These are phyloP conservation scores for Wickerhamiella domercqiae DNA, from an alignment of 805 yeast genomes.

Conservation along the genomic window DNA sequence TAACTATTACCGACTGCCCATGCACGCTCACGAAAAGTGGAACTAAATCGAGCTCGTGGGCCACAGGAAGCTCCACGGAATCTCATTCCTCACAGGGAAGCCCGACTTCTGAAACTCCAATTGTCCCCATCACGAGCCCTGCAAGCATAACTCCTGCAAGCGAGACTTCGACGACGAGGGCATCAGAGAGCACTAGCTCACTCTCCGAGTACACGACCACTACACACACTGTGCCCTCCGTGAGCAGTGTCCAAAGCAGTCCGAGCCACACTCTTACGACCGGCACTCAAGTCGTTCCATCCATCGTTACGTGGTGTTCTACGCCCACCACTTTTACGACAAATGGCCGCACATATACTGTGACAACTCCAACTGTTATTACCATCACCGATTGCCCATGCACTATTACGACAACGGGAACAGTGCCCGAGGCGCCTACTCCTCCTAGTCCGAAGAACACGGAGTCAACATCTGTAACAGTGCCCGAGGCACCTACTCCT, in stretches of 20 bases:
- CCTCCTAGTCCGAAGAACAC: no score
- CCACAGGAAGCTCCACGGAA: no score
- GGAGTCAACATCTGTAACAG: no score
- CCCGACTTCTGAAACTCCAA: no score
- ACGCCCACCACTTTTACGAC: conserved; percentile 7
- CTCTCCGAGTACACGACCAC: background rate
- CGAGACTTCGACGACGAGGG: background rate
- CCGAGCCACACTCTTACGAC: no score
- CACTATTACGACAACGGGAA: conserved; percentile 4
- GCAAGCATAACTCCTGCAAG: background rate
- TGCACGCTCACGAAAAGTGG: conserved; percentile 7
- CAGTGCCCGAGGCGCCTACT: background rate
- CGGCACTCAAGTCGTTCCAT: conserved; percentile 5
- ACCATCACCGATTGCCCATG: conserved; percentile 14
- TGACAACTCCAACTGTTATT: conserved; percentile 5
- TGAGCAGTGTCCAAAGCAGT: no score
- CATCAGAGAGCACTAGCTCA: no score
- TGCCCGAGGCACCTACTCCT: no score
- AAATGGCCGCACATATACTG: conserved; percentile 7
- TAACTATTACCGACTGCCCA: conserved; percentile 14
- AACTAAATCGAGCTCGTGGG: no score
- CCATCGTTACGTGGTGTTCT: conserved; percentile 5
- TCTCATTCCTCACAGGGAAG: no score
- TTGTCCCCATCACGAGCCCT: background rate
- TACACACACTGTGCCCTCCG: background rate